A percentile compares a stretch with the other conserved stretches of the same genome.
phyloP scores from a whole-genome alignment of 2,329 filamentous ascomycete genomes.

The Penicillium italicum region DNA sequence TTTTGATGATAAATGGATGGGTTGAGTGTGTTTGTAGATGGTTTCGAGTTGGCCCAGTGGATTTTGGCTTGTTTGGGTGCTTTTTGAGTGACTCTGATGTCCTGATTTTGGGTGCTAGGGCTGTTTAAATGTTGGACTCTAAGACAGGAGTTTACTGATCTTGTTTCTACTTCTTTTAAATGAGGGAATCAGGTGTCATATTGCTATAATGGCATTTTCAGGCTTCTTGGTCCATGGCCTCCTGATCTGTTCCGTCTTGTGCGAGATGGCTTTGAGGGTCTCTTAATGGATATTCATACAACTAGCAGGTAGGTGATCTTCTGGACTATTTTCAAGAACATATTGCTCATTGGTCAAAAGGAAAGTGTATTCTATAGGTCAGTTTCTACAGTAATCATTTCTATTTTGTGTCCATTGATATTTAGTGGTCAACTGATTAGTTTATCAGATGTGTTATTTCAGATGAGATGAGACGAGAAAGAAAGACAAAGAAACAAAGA shows the following conservation, averaged over 20 bases:
- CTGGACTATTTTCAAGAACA: neutral
- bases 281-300: neutral
- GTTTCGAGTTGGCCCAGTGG: neutral
- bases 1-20: neutral
- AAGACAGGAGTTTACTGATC: neutral
- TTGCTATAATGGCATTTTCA: neutral
- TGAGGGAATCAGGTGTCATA: neutral
- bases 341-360: neutral
- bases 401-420: neutral
- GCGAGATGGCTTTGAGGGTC: neutral
- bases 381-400: neutral
- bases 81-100: neutral
- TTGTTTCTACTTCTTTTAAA: neutral
- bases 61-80: neutral
- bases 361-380: neutral
- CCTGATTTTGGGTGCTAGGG: neutral
- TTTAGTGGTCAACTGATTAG: neutral
- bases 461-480: neutral
- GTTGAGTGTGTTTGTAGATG: neutral
- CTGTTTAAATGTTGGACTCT: neutral
- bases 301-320: neutral
- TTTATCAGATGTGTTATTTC: neutral
- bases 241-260: conserved; percentile 2
- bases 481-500: neutral
- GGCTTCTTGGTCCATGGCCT: neutral